phyloP scores from a whole-genome alignment of 345 rosid genomes.

The Rhodamnia rubescens region DNA sequence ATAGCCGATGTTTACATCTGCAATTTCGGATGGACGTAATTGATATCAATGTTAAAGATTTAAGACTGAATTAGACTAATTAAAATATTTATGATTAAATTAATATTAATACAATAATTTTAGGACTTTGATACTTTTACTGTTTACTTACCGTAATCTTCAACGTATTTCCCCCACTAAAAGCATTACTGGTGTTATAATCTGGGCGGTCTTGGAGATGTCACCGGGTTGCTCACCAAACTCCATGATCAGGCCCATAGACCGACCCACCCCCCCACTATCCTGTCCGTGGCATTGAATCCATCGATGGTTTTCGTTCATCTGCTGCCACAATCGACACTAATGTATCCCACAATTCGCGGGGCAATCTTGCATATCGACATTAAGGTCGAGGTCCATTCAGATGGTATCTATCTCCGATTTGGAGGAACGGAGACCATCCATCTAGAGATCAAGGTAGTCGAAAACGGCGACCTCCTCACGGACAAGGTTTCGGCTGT shows the following conservation, averaged over 20 bases:
- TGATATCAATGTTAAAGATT: no score
- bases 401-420: not conserved
- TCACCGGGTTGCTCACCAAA: not conserved
- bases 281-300: no score
- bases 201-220: not conserved
- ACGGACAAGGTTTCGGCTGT: not conserved
- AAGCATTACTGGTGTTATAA: no score
- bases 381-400: not conserved
- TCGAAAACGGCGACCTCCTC: not conserved
- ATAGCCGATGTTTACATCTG: accelerated
- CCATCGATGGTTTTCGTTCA: not conserved
- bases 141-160: no score
- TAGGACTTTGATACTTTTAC: no score
- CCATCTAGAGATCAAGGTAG: not conserved
- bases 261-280: no score
- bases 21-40: no score
- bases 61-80: no score
- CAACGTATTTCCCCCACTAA: no score
- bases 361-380: not conserved
- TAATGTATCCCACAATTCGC: not conserved
- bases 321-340: not conserved
- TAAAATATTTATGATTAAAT: no score
- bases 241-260: not conserved
- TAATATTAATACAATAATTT: no score
- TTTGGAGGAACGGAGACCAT: not conserved